Conservation (phyloP, 2,329 filamentous ascomycete species). For the Coniochaeta hoffmannii region DNA sequence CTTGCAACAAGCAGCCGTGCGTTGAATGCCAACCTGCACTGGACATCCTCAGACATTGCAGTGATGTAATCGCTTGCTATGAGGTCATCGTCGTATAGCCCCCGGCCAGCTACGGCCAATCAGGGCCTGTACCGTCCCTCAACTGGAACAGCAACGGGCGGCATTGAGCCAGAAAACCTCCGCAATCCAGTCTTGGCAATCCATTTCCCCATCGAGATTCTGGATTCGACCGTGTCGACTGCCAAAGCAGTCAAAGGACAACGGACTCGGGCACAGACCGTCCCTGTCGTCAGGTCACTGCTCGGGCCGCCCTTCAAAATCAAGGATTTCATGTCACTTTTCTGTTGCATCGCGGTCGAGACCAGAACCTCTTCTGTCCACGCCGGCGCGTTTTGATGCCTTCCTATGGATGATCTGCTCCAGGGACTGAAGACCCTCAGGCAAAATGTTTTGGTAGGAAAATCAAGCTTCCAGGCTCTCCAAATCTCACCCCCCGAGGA, state of each 20-base stretch:
- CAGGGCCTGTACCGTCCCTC: background rate
- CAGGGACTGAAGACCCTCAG: background rate
- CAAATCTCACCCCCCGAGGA: background rate
- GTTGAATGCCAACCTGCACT: background rate
- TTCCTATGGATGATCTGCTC: background rate
- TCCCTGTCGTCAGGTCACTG: background rate
- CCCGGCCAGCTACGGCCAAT: background rate
- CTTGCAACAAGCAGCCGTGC: too few species aligned
- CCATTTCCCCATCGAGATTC: background rate
- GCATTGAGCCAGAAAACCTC: background rate
- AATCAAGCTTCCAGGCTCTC: background rate
- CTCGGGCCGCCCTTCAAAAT: background rate
- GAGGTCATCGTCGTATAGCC: background rate
- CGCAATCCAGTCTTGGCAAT: background rate
- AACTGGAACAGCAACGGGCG: background rate
- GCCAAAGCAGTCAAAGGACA: background rate
- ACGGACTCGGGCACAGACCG: background rate
- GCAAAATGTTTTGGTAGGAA: background rate
- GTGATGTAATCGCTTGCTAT: background rate
- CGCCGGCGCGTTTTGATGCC: background rate
- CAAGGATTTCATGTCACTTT: background rate
- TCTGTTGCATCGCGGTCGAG: background rate
- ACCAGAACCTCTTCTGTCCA: background rate
- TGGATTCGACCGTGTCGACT: background rate
- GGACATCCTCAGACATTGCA: background rate